Evolutionary conservation across 257 asterid species (phyloP).

Genomic region (Mentha longifolia): DNA sequence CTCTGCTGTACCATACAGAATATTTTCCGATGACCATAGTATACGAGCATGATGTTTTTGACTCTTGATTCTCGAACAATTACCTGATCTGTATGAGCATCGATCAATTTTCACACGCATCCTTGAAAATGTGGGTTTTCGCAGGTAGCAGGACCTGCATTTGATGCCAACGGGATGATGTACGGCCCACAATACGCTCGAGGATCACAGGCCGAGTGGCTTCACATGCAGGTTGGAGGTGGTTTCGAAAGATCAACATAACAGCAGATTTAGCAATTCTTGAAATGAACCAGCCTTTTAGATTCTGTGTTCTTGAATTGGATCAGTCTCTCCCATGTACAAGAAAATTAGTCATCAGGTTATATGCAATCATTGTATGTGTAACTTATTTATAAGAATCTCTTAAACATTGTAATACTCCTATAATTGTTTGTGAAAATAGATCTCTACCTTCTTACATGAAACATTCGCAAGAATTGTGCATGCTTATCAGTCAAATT

Average conservation of each 20-base stretch:
- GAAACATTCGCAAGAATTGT: background rate
- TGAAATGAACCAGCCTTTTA: constrained; percentile 9
- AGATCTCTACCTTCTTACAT: constrained; percentile 5
- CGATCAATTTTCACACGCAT: background rate
- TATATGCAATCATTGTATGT: constrained; percentile 24
- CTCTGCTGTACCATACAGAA: no score
- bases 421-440: constrained; percentile 13
- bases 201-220: constrained; percentile 79
- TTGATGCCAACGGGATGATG: constrained; percentile 64
- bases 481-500: no score
- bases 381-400: constrained; percentile 11
- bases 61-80: constrained; percentile 13
- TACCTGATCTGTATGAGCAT: background rate
- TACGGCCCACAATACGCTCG: constrained; percentile 64
- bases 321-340: constrained; percentile 16
- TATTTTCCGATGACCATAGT: background rate
- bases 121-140: constrained; percentile 14
- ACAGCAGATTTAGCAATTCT: constrained; percentile 10
- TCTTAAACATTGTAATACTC: constrained; percentile 13
- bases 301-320: background rate
- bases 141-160: constrained; percentile 61
- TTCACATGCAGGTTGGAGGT: constrained; percentile 79
- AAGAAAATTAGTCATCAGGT: constrained; percentile 36
- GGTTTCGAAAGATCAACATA: constrained; percentile 57
- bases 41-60: constrained; percentile 11